phyloP scores from a whole-genome alignment of 768 basidiomycete species.

The Postia placenta region DNA sequence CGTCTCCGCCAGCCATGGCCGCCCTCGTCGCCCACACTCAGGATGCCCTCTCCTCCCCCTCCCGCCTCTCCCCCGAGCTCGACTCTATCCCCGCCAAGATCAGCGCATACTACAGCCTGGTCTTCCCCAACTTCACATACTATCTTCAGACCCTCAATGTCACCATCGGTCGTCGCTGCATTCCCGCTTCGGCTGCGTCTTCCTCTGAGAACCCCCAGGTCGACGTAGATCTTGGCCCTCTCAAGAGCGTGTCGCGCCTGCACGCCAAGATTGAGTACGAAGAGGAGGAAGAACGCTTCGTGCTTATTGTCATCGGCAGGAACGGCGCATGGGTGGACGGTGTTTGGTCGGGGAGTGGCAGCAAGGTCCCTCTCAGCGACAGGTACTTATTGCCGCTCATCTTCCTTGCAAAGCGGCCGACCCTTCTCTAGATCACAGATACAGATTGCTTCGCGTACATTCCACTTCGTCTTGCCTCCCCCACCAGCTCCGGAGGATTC shows the following conservation, averaged over 20 bases:
- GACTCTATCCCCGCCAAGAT: slow-evolving; percentile 61
- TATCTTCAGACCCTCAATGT: slow-evolving; percentile 94
- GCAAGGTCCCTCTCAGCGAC: slow-evolving; percentile 78
- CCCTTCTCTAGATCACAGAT: slow-evolving; percentile 70
- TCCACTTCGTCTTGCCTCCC: slow-evolving; percentile 94
- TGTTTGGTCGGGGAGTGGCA: slow-evolving; percentile 88
- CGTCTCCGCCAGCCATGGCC: slow-evolving; percentile 21
- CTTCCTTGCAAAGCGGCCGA: slow-evolving; percentile 8
- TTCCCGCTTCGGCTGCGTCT: slow-evolving; percentile 52
- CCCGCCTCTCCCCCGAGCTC: slow-evolving; percentile 21
- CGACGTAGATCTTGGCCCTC: slow-evolving; percentile 88
- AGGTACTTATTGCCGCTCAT: slow-evolving; percentile 43
- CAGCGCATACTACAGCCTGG: slow-evolving; percentile 88
- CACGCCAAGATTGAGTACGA: slow-evolving; percentile 96
- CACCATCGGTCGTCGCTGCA: slow-evolving; percentile 88
- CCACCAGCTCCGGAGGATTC: slow-evolving; percentile 76
- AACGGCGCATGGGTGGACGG: slow-evolving; percentile 99
- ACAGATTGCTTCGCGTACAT: slow-evolving; percentile 95
- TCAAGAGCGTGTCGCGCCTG: slow-evolving; percentile 95
- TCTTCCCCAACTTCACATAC: slow-evolving; percentile 92
- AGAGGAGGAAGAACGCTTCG: slow-evolving; percentile 82
- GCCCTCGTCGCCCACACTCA: slow-evolving; percentile 19
- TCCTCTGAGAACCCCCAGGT: slow-evolving; percentile 54
- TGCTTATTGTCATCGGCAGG: slow-evolving; percentile 87
- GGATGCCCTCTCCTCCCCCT: slow-evolving; percentile 22